phyloP scores from a whole-genome alignment of 192 early-diverging fungal species.

The Coemansia sp. region DNA sequence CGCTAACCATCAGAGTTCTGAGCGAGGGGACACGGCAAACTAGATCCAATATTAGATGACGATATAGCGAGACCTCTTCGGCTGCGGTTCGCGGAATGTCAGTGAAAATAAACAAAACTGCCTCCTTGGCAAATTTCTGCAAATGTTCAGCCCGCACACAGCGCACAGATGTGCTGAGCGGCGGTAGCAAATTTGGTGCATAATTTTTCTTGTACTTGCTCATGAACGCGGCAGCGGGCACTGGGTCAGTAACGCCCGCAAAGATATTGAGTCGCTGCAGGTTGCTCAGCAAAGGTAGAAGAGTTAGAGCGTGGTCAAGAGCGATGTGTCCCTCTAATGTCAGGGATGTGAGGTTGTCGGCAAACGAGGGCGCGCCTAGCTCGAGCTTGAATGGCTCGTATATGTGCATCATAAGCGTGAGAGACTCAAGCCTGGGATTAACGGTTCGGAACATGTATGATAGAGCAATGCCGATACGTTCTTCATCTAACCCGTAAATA shows the following conservation, averaged over 20 bases:
- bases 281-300: neutral
- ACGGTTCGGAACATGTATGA: neutral
- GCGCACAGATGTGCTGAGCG: neutral
- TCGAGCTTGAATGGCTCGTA: neutral
- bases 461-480: neutral
- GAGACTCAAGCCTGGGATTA: neutral
- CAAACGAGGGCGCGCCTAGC: neutral
- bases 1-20: neutral
- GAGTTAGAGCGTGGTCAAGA: neutral
- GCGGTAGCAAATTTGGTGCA: neutral
- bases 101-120: neutral
- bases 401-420: conserved; percentile 9
- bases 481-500: neutral
- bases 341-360: conserved; percentile 2
- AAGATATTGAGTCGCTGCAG: conserved; percentile 1
- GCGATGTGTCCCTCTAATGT: neutral
- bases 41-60: neutral
- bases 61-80: neutral
- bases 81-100: neutral
- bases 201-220: neutral
- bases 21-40: neutral
- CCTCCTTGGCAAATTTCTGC: neutral
- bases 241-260: neutral
- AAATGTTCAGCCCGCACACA: neutral
- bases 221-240: neutral